phyloP scores from a whole-genome alignment of 2,329 filamentous ascomycete genomes.

The Aspergillus caelatus region DNA sequence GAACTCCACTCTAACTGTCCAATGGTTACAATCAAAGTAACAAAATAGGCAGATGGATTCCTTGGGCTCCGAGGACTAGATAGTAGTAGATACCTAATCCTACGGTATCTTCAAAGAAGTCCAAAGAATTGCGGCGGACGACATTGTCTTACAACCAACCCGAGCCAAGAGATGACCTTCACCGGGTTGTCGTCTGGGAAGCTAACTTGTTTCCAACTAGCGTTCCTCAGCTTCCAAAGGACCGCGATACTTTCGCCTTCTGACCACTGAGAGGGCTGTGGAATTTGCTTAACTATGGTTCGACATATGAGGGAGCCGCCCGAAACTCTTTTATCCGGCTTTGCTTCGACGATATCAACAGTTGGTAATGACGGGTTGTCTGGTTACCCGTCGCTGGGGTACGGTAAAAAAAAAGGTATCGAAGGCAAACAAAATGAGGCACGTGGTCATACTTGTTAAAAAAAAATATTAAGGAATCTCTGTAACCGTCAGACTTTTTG shows the following conservation, averaged over 20 bases:
- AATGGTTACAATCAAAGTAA: neutral
- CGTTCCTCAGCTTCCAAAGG: neutral
- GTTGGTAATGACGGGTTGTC: neutral
- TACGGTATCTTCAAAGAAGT: neutral
- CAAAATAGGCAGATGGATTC: too few species aligned
- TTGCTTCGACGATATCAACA: neutral
- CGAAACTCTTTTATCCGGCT: slow-evolving; percentile 4
- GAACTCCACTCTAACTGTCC: neutral
- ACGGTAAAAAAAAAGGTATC: too few species aligned
- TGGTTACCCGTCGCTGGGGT: neutral
- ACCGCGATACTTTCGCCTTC: neutral
- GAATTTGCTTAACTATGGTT: neutral
- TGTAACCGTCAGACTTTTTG: neutral
- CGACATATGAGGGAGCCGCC: neutral
- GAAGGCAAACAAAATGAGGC: neutral
- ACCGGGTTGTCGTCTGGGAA: neutral
- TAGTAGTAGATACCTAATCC: neutral
- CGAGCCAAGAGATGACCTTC: neutral
- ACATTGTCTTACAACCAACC: neutral
- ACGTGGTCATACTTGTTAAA: neutral
- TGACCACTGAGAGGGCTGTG: neutral
- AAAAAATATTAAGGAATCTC: neutral
- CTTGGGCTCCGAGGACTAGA: neutral
- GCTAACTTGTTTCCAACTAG: neutral
- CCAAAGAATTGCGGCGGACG: neutral